Percentiles rank a stretch among this genome's conserved stretches.
phyloP scores from a whole-genome alignment of 202 grass and related monocot species.

The Cymbopogon flexuosus region DNA sequence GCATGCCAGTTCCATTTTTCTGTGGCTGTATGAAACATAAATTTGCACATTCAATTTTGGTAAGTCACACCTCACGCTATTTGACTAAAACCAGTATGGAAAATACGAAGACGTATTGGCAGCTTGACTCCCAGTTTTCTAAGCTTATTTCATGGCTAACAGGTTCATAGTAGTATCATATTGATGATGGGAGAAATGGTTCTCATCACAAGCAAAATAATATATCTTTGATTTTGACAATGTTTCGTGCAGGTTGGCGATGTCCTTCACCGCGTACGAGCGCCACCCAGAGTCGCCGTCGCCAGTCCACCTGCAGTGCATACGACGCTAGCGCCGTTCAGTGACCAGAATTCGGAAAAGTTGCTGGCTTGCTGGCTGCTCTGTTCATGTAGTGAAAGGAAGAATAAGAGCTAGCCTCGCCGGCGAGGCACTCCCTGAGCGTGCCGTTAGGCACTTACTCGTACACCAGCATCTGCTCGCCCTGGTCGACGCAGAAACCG shows the following conservation, averaged over 20 bases:
- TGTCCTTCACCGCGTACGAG: conserved; percentile 51
- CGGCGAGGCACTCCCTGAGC: conserved; percentile 59
- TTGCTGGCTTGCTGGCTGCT: no score
- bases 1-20: neutral
- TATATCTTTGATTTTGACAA: neutral
- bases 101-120: neutral
- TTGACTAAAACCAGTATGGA: neutral
- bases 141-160: neutral
- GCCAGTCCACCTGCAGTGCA: conserved; percentile 47
- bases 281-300: conserved; percentile 39
- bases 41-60: neutral
- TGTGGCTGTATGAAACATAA: neutral
- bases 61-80: neutral
- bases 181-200: neutral
- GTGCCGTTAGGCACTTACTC: conserved; percentile 55
- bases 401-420: neutral
- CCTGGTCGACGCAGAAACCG: conserved; percentile 67
- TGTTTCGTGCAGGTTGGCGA: conserved; percentile 51
- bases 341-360: no score
- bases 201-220: neutral
- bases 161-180: neutral
- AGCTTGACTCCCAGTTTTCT: neutral
- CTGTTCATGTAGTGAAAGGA: no score
- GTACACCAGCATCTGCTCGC: conserved; percentile 33
- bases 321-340: no score